Percentiles rank a stretch among this genome's conserved stretches.
Conservation (phyloP, 1,284 basidiomycete species). For the Mycena sp. region DNA sequence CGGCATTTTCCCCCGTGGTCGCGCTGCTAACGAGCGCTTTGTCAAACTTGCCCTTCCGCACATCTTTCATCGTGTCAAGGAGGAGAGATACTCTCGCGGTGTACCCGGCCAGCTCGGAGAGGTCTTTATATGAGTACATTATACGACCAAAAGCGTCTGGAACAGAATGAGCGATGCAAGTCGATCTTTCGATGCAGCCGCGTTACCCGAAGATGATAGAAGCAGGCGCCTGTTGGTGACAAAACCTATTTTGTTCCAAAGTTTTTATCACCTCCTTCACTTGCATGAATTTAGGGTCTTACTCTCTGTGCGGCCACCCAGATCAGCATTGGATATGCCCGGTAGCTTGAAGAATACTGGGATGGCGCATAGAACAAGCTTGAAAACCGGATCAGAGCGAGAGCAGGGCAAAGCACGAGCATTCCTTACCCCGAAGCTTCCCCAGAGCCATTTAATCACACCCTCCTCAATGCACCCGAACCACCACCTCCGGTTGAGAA, state of each 20-base stretch:
- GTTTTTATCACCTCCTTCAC: too few species aligned
- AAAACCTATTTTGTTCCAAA: slow-evolving; percentile 64
- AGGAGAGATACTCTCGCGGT: slow-evolving; percentile 91
- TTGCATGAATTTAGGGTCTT: slow-evolving; percentile 14
- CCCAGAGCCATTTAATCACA: slow-evolving; percentile 98
- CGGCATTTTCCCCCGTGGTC: slow-evolving; percentile 80
- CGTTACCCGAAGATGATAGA: slow-evolving; percentile 78
- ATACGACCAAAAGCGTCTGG: slow-evolving; percentile 82
- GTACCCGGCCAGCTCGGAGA: slow-evolving; percentile 96
- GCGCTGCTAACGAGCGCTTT: slow-evolving; percentile 88
- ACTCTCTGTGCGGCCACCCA: slow-evolving; percentile 91
- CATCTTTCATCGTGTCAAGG: slow-evolving; percentile 92
- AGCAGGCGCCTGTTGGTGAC: slow-evolving; percentile 94
- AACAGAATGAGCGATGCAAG: neutral
- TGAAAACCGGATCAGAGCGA: slow-evolving; percentile 20
- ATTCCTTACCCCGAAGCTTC: slow-evolving; percentile 82
- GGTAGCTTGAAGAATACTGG: slow-evolving; percentile 94
- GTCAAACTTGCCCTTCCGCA: slow-evolving; percentile 87
- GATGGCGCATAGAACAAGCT: slow-evolving; percentile 92
- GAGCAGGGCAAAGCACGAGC: neutral
- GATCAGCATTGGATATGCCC: slow-evolving; percentile 72
- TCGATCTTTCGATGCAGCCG: neutral
- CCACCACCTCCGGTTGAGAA: slow-evolving; percentile 87
- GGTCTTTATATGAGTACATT: slow-evolving; percentile 98
- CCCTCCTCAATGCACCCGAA: slow-evolving; percentile 95